Evolutionary conservation across 2,329 filamentous ascomycete species (phyloP).

Genomic region (Periconia macrospinosa): DNA sequence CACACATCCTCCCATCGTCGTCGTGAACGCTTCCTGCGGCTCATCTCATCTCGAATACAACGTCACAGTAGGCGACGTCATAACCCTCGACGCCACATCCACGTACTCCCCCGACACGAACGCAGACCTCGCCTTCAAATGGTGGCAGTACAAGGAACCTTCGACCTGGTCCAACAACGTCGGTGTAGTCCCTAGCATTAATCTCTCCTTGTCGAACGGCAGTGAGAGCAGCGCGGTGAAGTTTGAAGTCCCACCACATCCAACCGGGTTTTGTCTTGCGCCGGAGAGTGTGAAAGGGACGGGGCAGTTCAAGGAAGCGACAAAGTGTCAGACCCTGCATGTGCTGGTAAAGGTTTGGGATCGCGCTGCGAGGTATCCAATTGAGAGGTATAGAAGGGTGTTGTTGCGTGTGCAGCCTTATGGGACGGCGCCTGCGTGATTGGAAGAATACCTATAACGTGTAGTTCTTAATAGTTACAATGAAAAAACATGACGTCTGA

Average conservation of each 20-base stretch:
- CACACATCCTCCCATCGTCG: slow-evolving; percentile 49
- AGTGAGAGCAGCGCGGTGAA: not conserved
- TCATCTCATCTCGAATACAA: slow-evolving; percentile 34
- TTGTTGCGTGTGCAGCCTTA: slow-evolving; percentile 8
- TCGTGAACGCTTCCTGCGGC: slow-evolving; percentile 42
- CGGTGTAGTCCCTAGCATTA: slow-evolving; percentile 6
- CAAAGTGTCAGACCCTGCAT: slow-evolving; percentile 11
- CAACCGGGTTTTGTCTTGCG: slow-evolving; percentile 4
- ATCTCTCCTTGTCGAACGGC: slow-evolving; percentile 5
- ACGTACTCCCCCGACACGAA: slow-evolving; percentile 50
- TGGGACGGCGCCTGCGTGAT: not conserved
- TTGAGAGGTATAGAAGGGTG: slow-evolving; percentile 14
- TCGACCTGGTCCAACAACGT: slow-evolving; percentile 47
- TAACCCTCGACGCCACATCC: slow-evolving; percentile 45
- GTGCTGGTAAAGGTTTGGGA: slow-evolving; percentile 9
- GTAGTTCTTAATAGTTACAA: too few species aligned
- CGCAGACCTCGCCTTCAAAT: slow-evolving; percentile 43
- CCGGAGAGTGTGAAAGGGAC: slow-evolving; percentile 8
- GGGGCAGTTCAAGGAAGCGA: slow-evolving; percentile 7
- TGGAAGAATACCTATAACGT: not conserved
- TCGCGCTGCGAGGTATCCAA: slow-evolving; percentile 4
- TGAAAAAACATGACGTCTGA: too few species aligned
- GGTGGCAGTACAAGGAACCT: slow-evolving; percentile 48
- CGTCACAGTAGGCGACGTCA: slow-evolving; percentile 34
- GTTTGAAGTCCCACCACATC: slow-evolving; percentile 7